Evolutionary conservation across 768 basidiomycete genomes (phyloP), one percentile per base, ranked within the genome.

Genomic region (Glaciozyma martinii): DNA sequence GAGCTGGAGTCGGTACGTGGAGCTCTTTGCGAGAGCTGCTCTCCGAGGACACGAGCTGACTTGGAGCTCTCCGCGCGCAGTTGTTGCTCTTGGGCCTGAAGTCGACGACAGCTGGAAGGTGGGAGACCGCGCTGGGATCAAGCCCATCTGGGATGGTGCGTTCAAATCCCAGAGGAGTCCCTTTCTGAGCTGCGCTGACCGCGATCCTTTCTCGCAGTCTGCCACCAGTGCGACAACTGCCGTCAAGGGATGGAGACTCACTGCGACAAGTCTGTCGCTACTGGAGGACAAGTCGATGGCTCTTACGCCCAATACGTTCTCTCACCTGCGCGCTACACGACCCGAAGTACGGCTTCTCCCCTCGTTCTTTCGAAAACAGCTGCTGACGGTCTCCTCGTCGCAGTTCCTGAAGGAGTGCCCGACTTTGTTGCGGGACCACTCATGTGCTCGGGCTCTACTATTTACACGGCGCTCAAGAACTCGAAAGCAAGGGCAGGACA

Each of bases 81-180:
- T 49, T 12, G 47, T 25, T 23, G 89, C 88, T 30, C 86, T 91
- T 70, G 89, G 84, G 27, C 78, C 80, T 15, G 77, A 85, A 73
- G 86, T 87, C 0, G 68, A 76, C 27, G 83, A 81, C 16, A 82
- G 83, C 0, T 82, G 90, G 68, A 83, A 87, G 74, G 64, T 90
- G 32, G 89, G 89, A 23, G 84, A 89, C 60, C 82, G 86, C 18
- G 88, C 90, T 52, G 89, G 89, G 7, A 83, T 91, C 77, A 90
- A 91, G 73, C 81, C 79, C 77, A 62, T 78, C 40, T 78, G 78
- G 25, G 74, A 77, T 42, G 37, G 25, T 40, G 27, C 10, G 29
- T 9, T 7, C 18, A 8, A 23, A n/a, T 10, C 21, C n/a, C 30
- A 13, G 5, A 5, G 33, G 33, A 10, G 33, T 5, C 33, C 10